A percentile compares a stretch with the other conserved stretches of the same genome.
These are phyloP conservation scores for Tuber microsphaerosporum DNA, from an alignment of 495 filamentous ascomycete species.

Conservation along the genomic window DNA sequence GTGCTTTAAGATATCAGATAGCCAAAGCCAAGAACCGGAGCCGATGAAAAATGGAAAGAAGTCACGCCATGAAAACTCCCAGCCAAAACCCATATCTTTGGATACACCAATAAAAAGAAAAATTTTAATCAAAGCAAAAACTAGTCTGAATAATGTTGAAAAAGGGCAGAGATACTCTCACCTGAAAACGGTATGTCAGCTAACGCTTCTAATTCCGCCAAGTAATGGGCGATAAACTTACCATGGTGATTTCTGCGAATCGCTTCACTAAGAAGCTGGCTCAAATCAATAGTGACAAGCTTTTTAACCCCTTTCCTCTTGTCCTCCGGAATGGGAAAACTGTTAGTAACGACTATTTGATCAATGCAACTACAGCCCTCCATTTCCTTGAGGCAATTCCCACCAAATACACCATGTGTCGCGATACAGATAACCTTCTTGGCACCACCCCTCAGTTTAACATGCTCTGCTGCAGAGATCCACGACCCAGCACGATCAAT, in stretches of 20 bases:
- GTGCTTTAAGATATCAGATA: conserved; percentile 5
- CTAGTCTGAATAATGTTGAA: conserved; percentile 62
- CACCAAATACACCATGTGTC: conserved; percentile 89
- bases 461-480: conserved; percentile 97
- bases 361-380: conserved; percentile 87
- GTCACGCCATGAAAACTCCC: conserved; percentile 27
- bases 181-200: conserved; percentile 39
- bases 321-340: conserved; percentile 76
- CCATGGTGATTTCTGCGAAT: conserved; percentile 94
- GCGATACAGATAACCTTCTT: conserved; percentile 96
- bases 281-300: conserved; percentile 80
- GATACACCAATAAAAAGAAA: conserved; percentile 29
- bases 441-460: conserved; percentile 82
- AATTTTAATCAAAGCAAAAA: conserved; percentile 13
- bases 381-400: conserved; percentile 81
- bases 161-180: conserved; percentile 77
- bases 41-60: conserved; percentile 18
- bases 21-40: conserved; percentile 17
- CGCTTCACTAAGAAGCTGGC: conserved; percentile 77
- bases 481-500: conserved; percentile 94
- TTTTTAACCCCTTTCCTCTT: conserved; percentile 67
- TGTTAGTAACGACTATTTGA: conserved; percentile 89
- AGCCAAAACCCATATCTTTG: conserved; percentile 36
- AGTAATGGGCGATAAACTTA: conserved; percentile 49
- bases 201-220: conserved; percentile 26